Percentiles rank a stretch among this genome's conserved stretches.
These are phyloP conservation scores for Talaromyces sp. DNA, from an alignment of 2,329 filamentous ascomycete species.

Conservation along the genomic window DNA sequence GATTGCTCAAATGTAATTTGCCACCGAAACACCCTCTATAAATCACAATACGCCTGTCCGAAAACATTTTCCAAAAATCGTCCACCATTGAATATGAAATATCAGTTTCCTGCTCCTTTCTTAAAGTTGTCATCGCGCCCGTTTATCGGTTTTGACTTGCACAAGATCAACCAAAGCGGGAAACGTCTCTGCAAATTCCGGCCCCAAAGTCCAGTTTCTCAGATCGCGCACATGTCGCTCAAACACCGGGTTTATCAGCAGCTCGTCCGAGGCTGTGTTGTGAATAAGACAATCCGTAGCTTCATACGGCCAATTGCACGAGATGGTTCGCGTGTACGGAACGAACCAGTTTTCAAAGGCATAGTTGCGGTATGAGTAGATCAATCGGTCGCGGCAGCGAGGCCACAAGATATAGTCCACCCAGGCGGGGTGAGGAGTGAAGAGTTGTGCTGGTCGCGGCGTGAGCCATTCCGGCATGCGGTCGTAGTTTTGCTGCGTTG, in stretches of 20 bases:
- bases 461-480: conserved; percentile 67
- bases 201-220: conserved; percentile 76
- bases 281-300: conserved; percentile 62
- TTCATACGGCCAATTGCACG: conserved; percentile 80
- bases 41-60: background rate
- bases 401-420: conserved; percentile 78
- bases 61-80: too few species aligned
- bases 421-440: conserved; percentile 69
- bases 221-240: conserved; percentile 69
- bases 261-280: conserved; percentile 49
- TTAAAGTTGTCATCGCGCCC: background rate
- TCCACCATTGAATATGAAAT: too few species aligned
- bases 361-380: conserved; percentile 50
- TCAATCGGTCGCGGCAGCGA: conserved; percentile 63
- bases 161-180: conserved; percentile 48
- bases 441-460: conserved; percentile 61
- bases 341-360: conserved; percentile 78
- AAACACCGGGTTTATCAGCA: conserved; percentile 81
- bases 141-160: conserved; percentile 24
- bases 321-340: conserved; percentile 69
- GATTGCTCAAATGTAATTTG: background rate
- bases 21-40: background rate
- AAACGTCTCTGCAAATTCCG: conserved; percentile 59
- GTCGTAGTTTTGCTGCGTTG: conserved; percentile 72
- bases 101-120: too few species aligned